phyloP scores from a whole-genome alignment of 495 filamentous ascomycete genomes.

The Neohortaea acidophila region DNA sequence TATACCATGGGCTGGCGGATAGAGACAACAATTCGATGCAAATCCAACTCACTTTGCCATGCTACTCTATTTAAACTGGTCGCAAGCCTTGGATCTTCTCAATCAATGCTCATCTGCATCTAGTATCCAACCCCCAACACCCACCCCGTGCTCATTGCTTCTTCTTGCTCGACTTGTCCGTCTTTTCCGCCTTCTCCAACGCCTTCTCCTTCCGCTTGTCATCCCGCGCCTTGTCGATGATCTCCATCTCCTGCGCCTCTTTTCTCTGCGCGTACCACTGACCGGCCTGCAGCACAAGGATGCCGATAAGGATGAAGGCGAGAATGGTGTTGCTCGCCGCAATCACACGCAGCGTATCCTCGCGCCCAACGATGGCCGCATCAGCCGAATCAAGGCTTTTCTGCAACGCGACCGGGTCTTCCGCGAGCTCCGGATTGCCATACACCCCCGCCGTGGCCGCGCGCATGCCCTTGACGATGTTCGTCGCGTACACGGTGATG shows the following conservation, averaged over 20 bases:
- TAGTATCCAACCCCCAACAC: background rate
- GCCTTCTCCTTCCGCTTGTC: constrained; percentile 23
- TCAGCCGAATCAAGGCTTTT: constrained; percentile 19
- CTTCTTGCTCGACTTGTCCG: constrained; percentile 31
- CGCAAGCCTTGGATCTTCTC: too few relatives aligned
- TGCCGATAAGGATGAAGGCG: constrained; percentile 76
- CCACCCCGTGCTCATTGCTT: constrained; percentile 17
- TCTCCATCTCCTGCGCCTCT: constrained; percentile 64
- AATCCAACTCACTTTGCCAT: too few relatives aligned
- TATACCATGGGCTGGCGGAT: too few relatives aligned
- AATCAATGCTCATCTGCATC: background rate
- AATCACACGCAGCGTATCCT: constrained; percentile 79
- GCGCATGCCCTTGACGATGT: constrained; percentile 84
- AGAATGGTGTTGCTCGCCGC: constrained; percentile 94
- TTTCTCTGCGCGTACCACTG: constrained; percentile 98
- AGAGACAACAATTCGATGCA: too few relatives aligned
- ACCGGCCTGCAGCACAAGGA: constrained; percentile 84
- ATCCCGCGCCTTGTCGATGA: constrained; percentile 29
- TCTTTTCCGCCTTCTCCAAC: too few relatives aligned
- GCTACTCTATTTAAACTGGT: too few relatives aligned
- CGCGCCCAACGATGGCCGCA: constrained; percentile 44
- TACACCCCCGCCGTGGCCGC: constrained; percentile 47
- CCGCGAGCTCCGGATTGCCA: constrained; percentile 24
- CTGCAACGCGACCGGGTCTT: constrained; percentile 29
- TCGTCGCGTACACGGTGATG: constrained; percentile 78